Evolutionary conservation across 1,284 basidiomycete genomes (phyloP), one percentile per base, ranked within the genome.

Genomic region (Tylopilus sp.): DNA sequence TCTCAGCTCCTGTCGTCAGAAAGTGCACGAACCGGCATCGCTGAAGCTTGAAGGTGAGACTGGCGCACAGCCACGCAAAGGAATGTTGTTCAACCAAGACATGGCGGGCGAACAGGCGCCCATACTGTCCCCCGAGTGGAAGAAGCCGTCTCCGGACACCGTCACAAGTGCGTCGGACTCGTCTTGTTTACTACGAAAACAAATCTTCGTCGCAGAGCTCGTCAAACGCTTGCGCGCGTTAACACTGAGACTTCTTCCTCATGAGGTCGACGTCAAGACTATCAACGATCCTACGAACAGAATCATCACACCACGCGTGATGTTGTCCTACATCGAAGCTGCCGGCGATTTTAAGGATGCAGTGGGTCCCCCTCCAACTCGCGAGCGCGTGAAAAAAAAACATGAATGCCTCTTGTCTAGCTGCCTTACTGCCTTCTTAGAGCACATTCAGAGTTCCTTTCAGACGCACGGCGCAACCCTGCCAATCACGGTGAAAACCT

Each of bases 401-500:
- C 20, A 25, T 32, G 41, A 36, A 6, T 35, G 14, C 1, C 41
- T 17, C 44, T 20, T 50, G 35, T 22, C 33, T 57, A 90, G 87
- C 76, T 92, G 20, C 88, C 88, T 1, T 90, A 88, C 61, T 89
- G 86, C 61, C 80, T 95, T 7, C 76, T 95, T n/a, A 81, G 88
- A 42, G 90, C 92, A 1, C 79, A 86, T 50, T 83, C 84, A 20
- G 82, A 88, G 51, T 95, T 95, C 61, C 79, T 90, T 68, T 82
- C 77, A 72, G 88, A 90, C 66, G 86, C 88, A 7, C 81, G 84
- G 57, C 77, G 81, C 47, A 81, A 90, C 66, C 79, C 86, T 33
- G 87, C 92, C 9, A 90, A 96, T 66, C 91, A 87, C 64, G 92
- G 85, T 53, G 94, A 97, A 74, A 93, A 93, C 61, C 65, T 82